These are phyloP conservation scores for Trichoderma aggressivum DNA, from an alignment of 2,329 filamentous ascomycete genomes.

Conservation along the genomic window DNA sequence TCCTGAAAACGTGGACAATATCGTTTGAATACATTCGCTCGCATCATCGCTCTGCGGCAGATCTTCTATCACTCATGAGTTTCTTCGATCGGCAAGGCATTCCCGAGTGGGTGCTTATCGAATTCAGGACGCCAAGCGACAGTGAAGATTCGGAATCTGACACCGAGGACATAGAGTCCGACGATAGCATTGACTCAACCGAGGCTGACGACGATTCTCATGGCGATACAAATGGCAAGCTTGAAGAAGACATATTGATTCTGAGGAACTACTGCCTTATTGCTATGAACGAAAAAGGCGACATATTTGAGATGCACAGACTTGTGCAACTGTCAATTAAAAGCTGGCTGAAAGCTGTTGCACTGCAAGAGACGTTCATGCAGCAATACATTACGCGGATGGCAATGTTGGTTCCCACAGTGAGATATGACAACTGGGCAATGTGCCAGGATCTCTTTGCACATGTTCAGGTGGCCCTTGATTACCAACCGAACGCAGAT, in stretches of 20 bases:
- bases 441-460: not conserved
- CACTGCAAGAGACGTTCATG: not conserved
- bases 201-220: not conserved
- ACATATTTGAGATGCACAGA: conserved; percentile 19
- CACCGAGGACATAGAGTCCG: not conserved
- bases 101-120: conserved; percentile 19
- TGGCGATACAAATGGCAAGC: not conserved
- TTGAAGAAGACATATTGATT: not conserved
- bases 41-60: conserved; percentile 33
- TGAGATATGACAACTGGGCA: not conserved
- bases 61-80: conserved; percentile 46
- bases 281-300: not conserved
- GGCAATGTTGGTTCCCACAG: conserved; percentile 21
- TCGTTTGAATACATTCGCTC: conserved; percentile 34
- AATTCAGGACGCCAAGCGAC: rapidly evolving
- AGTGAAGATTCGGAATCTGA: not conserved
- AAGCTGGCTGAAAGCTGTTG: not conserved
- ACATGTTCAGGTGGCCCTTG: not conserved
- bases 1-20: not conserved
- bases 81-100: conserved; percentile 45
- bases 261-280: not conserved
- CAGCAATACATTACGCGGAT: not conserved
- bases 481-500: not conserved
- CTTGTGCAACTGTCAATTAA: conserved; percentile 13
- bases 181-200: not conserved